Evolutionary conservation across 805 yeast genomes (phyloP).

Genomic region (Pichia sporocuriosa): DNA sequence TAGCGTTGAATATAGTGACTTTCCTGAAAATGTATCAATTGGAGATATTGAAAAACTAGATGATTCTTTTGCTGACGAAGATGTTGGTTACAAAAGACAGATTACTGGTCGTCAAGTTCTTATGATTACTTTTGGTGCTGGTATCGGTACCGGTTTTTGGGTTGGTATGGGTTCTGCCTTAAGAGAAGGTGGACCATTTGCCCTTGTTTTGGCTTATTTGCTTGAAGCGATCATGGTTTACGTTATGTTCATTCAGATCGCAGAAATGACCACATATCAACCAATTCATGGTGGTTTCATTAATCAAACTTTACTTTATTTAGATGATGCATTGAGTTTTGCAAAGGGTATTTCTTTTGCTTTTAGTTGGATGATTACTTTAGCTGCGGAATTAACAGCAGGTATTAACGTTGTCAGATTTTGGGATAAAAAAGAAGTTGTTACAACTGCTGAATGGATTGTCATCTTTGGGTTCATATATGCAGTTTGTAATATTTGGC

Average conservation of each 20-base stretch:
- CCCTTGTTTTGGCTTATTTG: slow-evolving; percentile 47
- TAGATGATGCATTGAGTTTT: slow-evolving; percentile 53
- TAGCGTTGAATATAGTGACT: slow-evolving; percentile 4
- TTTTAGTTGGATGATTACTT: slow-evolving; percentile 55
- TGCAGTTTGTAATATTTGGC: slow-evolving; percentile 27
- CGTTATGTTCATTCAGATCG: slow-evolving; percentile 55
- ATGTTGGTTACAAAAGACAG: slow-evolving; percentile 29
- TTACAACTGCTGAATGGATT: slow-evolving; percentile 54
- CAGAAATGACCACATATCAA: slow-evolving; percentile 58
- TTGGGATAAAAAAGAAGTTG: slow-evolving; percentile 40
- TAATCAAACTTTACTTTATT: slow-evolving; percentile 31
- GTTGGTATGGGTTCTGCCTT: slow-evolving; percentile 51
- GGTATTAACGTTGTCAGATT: slow-evolving; percentile 55
- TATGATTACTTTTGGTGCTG: slow-evolving; percentile 79
- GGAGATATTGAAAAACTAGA: slow-evolving; percentile 24
- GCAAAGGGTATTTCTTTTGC: slow-evolving; percentile 59
- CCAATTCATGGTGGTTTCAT: slow-evolving; percentile 56
- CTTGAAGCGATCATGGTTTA: slow-evolving; percentile 53
- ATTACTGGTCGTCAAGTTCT: slow-evolving; percentile 42
- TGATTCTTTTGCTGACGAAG: slow-evolving; percentile 13
- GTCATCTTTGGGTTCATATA: slow-evolving; percentile 43
- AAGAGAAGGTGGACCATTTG: slow-evolving; percentile 41
- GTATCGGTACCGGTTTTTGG: slow-evolving; percentile 71
- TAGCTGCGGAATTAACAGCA: slow-evolving; percentile 59
- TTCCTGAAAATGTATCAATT: slow-evolving; percentile 23